Conservation (phyloP, 805 yeast genomes). For the Ogataea wickerhamii region DNA sequence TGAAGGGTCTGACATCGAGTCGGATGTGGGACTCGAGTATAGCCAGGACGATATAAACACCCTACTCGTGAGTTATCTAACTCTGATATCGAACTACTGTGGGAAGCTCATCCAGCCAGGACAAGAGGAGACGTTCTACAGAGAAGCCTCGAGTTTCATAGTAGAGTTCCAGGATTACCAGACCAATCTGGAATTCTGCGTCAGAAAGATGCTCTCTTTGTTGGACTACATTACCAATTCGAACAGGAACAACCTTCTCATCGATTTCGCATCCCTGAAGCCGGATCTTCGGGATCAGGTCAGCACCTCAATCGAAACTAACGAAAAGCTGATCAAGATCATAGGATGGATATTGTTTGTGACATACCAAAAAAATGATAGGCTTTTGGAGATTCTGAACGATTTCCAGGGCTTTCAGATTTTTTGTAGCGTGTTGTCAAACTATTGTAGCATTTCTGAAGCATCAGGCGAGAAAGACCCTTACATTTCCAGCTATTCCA, state of each 20-base stretch:
- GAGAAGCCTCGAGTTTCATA: slow-evolving; percentile 26
- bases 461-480: slow-evolving; percentile 32
- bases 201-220: slow-evolving; percentile 47
- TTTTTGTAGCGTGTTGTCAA: slow-evolving; percentile 29
- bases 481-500: slow-evolving; percentile 21
- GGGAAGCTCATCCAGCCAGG: slow-evolving; percentile 17
- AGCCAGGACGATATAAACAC: slow-evolving; percentile 32
- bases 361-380: slow-evolving; percentile 20
- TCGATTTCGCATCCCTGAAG: slow-evolving; percentile 17
- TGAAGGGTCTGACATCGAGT: slow-evolving; percentile 4
- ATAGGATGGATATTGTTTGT: slow-evolving; percentile 32
- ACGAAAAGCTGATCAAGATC: slow-evolving; percentile 29
- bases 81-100: slow-evolving; percentile 30
- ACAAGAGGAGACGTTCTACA: slow-evolving; percentile 26
- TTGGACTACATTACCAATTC: slow-evolving; percentile 31
- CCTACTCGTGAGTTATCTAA: slow-evolving; percentile 32
- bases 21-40: slow-evolving; percentile 14
- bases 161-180: slow-evolving; percentile 31
- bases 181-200: slow-evolving; percentile 40
- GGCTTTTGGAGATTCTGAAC: slow-evolving; percentile 42
- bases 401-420: slow-evolving; percentile 52
- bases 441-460: slow-evolving; percentile 34
- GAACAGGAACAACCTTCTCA: slow-evolving; percentile 21
- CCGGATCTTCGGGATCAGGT: slow-evolving; percentile 19
- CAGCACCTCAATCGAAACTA: slow-evolving; percentile 19